These are phyloP conservation scores for Tephrocybe sp. DNA, from an alignment of 768 basidiomycete genomes.

Conservation along the genomic window DNA sequence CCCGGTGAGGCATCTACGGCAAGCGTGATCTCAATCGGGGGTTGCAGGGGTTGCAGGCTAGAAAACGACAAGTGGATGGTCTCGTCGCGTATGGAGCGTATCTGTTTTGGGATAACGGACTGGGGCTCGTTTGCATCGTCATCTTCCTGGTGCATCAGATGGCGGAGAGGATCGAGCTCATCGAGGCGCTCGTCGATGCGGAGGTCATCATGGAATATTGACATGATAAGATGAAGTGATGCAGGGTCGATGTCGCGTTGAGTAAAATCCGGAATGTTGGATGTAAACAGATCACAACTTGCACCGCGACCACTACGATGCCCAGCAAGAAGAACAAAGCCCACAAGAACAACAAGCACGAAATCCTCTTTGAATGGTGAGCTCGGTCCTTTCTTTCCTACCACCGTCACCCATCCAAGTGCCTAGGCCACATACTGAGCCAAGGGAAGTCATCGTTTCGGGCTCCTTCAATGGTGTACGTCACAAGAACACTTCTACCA, in stretches of 20 bases:
- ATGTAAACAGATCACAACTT: slow-evolving; percentile 12
- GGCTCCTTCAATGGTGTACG: slow-evolving; percentile 78
- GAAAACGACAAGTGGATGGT: slow-evolving; percentile 43
- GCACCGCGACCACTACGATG: slow-evolving; percentile 13
- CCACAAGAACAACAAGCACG: slow-evolving; percentile 27
- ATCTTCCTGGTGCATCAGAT: slow-evolving; percentile 44
- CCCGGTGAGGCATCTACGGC: slow-evolving; percentile 79
- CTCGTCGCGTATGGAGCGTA: slow-evolving; percentile 46
- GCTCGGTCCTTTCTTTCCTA: slow-evolving; percentile 2
- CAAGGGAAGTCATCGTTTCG: slow-evolving; percentile 62
- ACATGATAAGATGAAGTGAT: slow-evolving; percentile 9
- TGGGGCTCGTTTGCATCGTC: slow-evolving; percentile 24
- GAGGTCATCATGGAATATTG: slow-evolving; percentile 28
- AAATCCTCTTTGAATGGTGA: slow-evolving; percentile 54
- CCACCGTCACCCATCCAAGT: slow-evolving; percentile 5
- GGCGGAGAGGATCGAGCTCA: slow-evolving; percentile 55
- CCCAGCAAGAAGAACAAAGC: slow-evolving; percentile 1
- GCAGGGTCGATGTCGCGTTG: slow-evolving; percentile 16
- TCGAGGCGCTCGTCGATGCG: slow-evolving; percentile 55
- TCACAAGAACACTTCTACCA: slow-evolving; percentile 8
- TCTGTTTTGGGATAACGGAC: slow-evolving; percentile 50
- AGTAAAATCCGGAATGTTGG: slow-evolving; percentile 24
- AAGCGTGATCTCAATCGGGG: slow-evolving; percentile 45
- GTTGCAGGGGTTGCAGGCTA: slow-evolving; percentile 15
- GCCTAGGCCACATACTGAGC: slow-evolving; percentile 56